phyloP scores from a whole-genome alignment of 139 green algal species.

The Zygnema cylindricum region DNA sequence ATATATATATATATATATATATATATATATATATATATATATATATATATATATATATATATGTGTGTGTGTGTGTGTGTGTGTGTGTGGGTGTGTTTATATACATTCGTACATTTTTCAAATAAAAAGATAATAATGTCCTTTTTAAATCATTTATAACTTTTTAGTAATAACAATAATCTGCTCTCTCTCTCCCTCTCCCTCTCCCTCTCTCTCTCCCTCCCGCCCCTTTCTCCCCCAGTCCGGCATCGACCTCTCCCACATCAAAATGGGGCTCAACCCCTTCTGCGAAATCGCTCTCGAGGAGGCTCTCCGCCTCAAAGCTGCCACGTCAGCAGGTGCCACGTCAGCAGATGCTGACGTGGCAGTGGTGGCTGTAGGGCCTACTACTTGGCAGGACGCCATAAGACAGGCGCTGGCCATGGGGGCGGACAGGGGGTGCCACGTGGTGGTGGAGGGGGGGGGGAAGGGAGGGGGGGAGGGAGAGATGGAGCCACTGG shows the following conservation, averaged over 20 bases:
- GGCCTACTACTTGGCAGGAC: conserved; percentile 75
- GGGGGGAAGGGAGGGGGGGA: conserved; percentile 69
- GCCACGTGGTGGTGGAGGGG: conserved; percentile 75
- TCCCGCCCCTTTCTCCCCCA: conserved; percentile 58
- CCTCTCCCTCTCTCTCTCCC: background rate
- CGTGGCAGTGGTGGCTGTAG: conserved; percentile 86
- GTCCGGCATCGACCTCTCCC: conserved; percentile 80
- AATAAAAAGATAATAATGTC: too few relatives aligned
- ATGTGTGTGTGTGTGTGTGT: background rate
- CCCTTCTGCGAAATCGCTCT: conserved; percentile 96
- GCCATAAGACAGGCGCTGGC: conserved; percentile 86
- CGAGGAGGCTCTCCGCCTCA: conserved; percentile 88
- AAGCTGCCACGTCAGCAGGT: conserved; percentile 73
- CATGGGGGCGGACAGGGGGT: conserved; percentile 85
- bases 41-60: too few relatives aligned
- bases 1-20: too few relatives aligned
- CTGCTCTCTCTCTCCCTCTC: background rate
- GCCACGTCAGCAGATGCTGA: conserved; percentile 90
- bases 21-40: too few relatives aligned
- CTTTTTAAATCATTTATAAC: background rate
- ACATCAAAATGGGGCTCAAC: conserved; percentile 93
- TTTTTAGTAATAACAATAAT: background rate
- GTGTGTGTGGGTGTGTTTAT: too few relatives aligned
- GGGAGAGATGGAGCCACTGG: conserved; percentile 76
- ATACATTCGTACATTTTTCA: background rate